Conservation (phyloP, 2,329 filamentous ascomycete genomes). For the Dothidotthia symphoricarpi region DNA sequence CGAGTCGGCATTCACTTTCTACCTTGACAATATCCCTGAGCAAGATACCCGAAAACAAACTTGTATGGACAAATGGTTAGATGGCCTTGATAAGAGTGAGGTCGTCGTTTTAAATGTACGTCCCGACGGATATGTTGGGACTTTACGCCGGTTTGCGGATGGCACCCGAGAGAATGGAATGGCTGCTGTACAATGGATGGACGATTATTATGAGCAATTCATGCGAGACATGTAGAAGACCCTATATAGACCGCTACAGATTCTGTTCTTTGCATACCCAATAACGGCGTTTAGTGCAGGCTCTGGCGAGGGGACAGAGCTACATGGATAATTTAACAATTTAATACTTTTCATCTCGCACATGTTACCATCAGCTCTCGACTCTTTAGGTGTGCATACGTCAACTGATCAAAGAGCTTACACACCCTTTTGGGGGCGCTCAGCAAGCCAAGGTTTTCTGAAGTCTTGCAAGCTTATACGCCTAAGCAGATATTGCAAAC, state of each 20-base stretch:
- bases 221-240: conserved; percentile 33
- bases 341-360: too few species aligned
- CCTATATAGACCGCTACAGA: not conserved
- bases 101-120: conserved; percentile 67
- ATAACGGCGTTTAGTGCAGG: too few species aligned
- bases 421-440: too few species aligned
- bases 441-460: too few species aligned
- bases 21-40: conserved; percentile 64
- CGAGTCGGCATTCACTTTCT: conserved; percentile 69
- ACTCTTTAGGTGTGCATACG: too few species aligned
- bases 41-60: conserved; percentile 51
- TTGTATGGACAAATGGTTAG: conserved; percentile 70
- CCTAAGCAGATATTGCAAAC: too few species aligned
- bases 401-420: too few species aligned
- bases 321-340: too few species aligned
- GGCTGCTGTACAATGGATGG: conserved; percentile 48
- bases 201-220: conserved; percentile 53
- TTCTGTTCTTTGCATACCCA: too few species aligned
- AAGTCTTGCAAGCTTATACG: too few species aligned
- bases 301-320: too few species aligned
- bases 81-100: conserved; percentile 55
- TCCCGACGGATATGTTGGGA: conserved; percentile 72
- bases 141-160: conserved; percentile 49
- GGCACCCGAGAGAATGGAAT: conserved; percentile 30
- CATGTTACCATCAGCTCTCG: too few species aligned